Evolutionary conservation across 306 rosid species (phyloP).

Genomic region (Glycyrrhiza uralensis): DNA sequence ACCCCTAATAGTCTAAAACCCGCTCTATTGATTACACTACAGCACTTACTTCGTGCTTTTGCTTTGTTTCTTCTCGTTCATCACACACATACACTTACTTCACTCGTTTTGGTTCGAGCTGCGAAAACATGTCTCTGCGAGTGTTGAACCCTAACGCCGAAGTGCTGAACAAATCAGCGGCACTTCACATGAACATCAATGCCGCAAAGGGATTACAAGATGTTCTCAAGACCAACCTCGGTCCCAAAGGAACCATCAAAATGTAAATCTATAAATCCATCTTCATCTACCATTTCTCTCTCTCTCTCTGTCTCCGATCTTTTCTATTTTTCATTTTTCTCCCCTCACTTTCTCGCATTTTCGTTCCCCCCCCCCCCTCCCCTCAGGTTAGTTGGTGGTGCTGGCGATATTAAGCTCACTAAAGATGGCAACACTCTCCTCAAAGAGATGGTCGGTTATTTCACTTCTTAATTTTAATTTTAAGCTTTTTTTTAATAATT

Average conservation of each 20-base stretch:
- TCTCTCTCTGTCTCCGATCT: too few relatives aligned
- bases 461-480: too few relatives aligned
- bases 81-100: too few relatives aligned
- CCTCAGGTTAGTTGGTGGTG: conserved; percentile 92
- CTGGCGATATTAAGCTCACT: conserved; percentile 94
- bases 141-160: conserved; percentile 88
- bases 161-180: conserved; percentile 94
- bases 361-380: neutral
- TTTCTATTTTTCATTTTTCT: neutral
- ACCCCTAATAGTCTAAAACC: too few relatives aligned
- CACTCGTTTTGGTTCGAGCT: too few relatives aligned
- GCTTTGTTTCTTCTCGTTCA: too few relatives aligned
- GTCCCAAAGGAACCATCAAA: conserved; percentile 97
- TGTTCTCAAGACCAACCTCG: conserved; percentile 89
- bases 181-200: conserved; percentile 92
- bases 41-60: too few relatives aligned
- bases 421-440: conserved; percentile 96
- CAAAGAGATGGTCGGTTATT: conserved; percentile 83
- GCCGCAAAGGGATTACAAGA: conserved; percentile 97
- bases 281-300: too few relatives aligned
- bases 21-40: too few relatives aligned
- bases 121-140: conserved; percentile 88
- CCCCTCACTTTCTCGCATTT: neutral
- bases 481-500: too few relatives aligned
- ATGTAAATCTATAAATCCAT: too few relatives aligned